Percentiles rank a stretch among this genome's conserved stretches.
These are phyloP conservation scores for Alternaria brassicicola DNA, from an alignment of 2,329 filamentous ascomycete genomes.

Conservation along the genomic window DNA sequence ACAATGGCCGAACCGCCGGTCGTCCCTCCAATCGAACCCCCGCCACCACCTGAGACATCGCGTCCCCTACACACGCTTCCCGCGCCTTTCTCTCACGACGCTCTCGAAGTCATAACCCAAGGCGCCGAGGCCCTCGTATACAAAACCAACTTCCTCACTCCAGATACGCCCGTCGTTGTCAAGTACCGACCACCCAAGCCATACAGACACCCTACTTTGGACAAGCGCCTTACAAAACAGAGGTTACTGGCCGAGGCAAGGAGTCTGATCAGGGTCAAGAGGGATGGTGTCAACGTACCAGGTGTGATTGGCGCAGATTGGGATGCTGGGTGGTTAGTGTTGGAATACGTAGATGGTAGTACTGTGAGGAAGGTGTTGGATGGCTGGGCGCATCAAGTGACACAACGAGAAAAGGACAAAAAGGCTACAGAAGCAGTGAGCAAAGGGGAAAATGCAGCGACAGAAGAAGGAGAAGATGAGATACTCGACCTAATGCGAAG, in stretches of 20 bases:
- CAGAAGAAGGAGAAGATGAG: constrained; percentile 34
- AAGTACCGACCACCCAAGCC: constrained; percentile 92
- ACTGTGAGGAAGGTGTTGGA: constrained; percentile 75
- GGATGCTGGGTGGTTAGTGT: constrained; percentile 65
- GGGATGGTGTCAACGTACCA: constrained; percentile 82
- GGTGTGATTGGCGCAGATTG: constrained; percentile 74
- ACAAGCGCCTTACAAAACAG: constrained; percentile 83
- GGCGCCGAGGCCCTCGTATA: constrained; percentile 96
- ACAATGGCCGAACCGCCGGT: constrained; percentile 32
- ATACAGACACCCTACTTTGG: constrained; percentile 89
- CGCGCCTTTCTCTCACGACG: constrained; percentile 55
- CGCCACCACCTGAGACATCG: constrained; percentile 25
- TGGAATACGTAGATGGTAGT: constrained; percentile 60
- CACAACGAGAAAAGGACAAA: constrained; percentile 7
- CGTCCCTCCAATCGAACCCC: constrained; percentile 25
- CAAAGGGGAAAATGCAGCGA: constrained; percentile 23
- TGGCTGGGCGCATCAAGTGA: constrained; percentile 61
- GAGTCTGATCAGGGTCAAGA: constrained; percentile 77
- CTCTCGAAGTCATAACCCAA: constrained; percentile 79
- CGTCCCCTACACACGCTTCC: constrained; percentile 39
- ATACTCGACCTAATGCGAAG: constrained; percentile 65
- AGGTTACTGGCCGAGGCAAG: constrained; percentile 88
- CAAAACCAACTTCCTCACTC: constrained; percentile 77
- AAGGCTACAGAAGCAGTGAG: background rate
- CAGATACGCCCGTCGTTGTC: constrained; percentile 73